phyloP scores from a whole-genome alignment of 768 basidiomycete species.

The Mycena albidolilacea region DNA sequence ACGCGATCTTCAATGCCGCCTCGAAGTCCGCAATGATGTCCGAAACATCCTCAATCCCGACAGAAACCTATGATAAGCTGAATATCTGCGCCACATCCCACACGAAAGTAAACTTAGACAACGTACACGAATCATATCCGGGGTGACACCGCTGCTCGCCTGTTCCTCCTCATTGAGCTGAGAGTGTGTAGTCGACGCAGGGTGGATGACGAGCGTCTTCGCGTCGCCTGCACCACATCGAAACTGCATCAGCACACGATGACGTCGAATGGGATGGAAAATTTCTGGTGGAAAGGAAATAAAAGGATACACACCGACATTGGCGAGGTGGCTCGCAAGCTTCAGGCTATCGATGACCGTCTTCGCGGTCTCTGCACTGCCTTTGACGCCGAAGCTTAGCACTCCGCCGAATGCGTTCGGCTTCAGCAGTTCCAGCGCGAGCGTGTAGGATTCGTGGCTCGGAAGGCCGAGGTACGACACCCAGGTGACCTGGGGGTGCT shows the following conservation, averaged over 20 bases:
- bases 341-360: constrained; percentile 78
- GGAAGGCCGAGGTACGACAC: constrained; percentile 83
- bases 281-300: background rate
- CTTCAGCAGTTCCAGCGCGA: constrained; percentile 71
- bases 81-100: background rate
- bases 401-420: constrained; percentile 76
- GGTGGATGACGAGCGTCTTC: constrained; percentile 88
- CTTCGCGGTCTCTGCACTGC: constrained; percentile 65
- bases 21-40: constrained; percentile 61
- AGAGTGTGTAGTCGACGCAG: constrained; percentile 83
- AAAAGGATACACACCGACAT: constrained; percentile 65
- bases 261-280: too few species aligned
- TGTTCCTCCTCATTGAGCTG: constrained; percentile 77
- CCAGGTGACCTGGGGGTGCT: constrained; percentile 80
- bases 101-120: background rate
- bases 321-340: constrained; percentile 81
- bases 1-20: constrained; percentile 46
- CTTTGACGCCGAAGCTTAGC: constrained; percentile 84
- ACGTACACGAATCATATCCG: constrained; percentile 80
- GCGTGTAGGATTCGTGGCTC: constrained; percentile 71
- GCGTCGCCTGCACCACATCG: constrained; percentile 63
- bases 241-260: too few species aligned
- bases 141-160: constrained; percentile 76
- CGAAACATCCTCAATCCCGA: constrained; percentile 54
- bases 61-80: constrained; percentile 47